Base-by-base conservation (phyloP, 192 early-diverging fungal genomes). In the Phycomyces blakesleeanus region DNA sequence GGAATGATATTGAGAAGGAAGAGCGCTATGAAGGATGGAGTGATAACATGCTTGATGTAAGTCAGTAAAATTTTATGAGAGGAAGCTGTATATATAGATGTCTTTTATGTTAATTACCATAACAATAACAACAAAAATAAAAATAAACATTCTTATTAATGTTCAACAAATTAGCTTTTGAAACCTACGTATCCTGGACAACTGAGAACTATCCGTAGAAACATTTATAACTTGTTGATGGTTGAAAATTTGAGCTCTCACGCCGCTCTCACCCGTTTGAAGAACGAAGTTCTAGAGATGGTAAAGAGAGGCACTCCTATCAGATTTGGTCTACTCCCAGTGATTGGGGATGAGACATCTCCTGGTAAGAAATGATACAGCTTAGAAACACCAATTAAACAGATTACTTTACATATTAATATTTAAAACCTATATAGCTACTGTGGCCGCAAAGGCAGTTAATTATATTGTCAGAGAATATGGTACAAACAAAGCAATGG, bases 1-100 rank as follows among this genome's bases (percentile, higher is more conserved):
- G 87, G 71, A 99, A 98, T 70, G 90, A 99, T 72, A 73, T 99
- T 20, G 93, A 93, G 63, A 88, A 77, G 16, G 97, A 99, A 64
- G 49, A 59, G 0, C 79, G 86, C 14, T 99, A 97, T 72, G 60
- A 73, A 1, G 51, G 64, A 25, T 96, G 90, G 89, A 81, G 90
- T 6, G 52, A 63, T 3, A 71, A 79, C 15, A 34, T 91, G 14
- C 63, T 57, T 52, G 76, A 73, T 9, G 80, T 85, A 69, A 60
- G 68, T 41, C n/a, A n/a, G n/a, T n/a, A n/a, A n/a, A n/a, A n/a
- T n/a, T n/a, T n/a, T n/a, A n/a, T n/a, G n/a, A n/a, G n/a, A n/a
- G n/a, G n/a, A n/a, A n/a, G n/a, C n/a, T n/a, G n/a, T n/a, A n/a
- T n/a, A n/a, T n/a, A n/a, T n/a, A n/a, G n/a, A n/a, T n/a, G n/a